phyloP scores from a whole-genome alignment of 2,329 filamentous ascomycete species.

The Fusarium sp. region DNA sequence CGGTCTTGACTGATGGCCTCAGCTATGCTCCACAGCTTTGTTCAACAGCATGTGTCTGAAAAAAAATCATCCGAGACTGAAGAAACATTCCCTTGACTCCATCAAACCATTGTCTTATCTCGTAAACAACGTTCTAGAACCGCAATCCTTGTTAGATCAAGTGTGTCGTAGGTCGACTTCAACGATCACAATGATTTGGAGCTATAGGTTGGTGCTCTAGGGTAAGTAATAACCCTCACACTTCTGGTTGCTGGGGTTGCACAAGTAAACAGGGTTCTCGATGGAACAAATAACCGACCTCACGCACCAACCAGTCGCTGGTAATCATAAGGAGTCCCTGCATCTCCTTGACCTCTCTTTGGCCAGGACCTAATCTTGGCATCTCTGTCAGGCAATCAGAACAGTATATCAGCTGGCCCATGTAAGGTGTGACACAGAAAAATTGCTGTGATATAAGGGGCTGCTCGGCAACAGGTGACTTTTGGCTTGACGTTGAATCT shows the following conservation, averaged over 20 bases:
- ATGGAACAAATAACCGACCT: conserved; percentile 12
- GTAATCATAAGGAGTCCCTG: conserved; percentile 15
- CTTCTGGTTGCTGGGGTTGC: conserved; percentile 36
- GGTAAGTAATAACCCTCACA: not conserved
- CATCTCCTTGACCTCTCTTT: conserved; percentile 1
- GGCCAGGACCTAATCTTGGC: conserved; percentile 17
- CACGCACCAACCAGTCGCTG: conserved; percentile 4
- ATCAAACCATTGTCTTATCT: not conserved
- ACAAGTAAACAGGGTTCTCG: conserved; percentile 11
- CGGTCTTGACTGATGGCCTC: not conserved
- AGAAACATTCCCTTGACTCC: not conserved
- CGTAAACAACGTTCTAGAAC: not conserved
- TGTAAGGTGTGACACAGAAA: conserved; percentile 19
- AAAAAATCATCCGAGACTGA: not conserved
- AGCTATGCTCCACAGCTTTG: not conserved
- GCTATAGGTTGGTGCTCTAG: not conserved
- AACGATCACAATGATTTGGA: not conserved
- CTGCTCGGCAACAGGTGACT: conserved; percentile 34
- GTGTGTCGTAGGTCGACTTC: not conserved
- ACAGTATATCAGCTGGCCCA: conserved; percentile 16
- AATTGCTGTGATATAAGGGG: conserved; percentile 11
- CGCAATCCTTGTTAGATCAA: not conserved
- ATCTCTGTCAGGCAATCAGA: conserved; percentile 10
- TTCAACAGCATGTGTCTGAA: not conserved
- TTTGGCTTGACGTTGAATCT: conserved; percentile 8